These are phyloP conservation scores for Neurospora pannonica DNA, from an alignment of 495 filamentous ascomycete species.

Conservation along the genomic window DNA sequence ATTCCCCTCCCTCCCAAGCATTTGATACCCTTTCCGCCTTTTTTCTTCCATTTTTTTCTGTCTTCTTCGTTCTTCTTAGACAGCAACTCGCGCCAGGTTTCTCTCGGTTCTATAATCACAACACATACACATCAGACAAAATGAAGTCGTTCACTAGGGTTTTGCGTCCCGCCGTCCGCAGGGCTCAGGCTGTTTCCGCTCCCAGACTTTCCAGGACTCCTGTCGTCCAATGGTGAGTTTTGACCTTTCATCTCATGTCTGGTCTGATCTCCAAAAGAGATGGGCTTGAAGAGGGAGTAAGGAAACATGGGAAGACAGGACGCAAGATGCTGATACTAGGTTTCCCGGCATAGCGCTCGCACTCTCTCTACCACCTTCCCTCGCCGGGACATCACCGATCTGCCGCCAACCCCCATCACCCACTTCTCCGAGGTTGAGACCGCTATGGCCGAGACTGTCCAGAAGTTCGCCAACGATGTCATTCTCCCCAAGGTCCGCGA, in stretches of 20 bases:
- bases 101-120: background rate
- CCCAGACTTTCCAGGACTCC: conserved; percentile 17
- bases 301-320: background rate
- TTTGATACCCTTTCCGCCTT: background rate
- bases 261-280: background rate
- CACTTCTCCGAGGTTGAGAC: conserved; percentile 86
- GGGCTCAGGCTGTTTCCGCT: conserved; percentile 30
- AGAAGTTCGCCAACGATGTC: conserved; percentile 80
- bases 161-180: conserved; percentile 59
- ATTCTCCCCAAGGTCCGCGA: conserved; percentile 89
- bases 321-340: conserved; percentile 4
- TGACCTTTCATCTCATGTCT: background rate
- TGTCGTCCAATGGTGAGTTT: conserved; percentile 19
- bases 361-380: conserved; percentile 61
- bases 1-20: background rate
- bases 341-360: conserved; percentile 37
- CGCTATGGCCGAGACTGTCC: conserved; percentile 80
- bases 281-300: background rate
- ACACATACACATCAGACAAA: background rate
- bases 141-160: conserved; percentile 66
- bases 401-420: conserved; percentile 86
- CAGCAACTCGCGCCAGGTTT: background rate
- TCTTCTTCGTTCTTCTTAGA: conserved; percentile 1
- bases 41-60: background rate
- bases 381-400: conserved; percentile 49